Evolutionary conservation across 2,329 filamentous ascomycete species (phyloP).

Genomic region (Scedosporium apiospermum): DNA sequence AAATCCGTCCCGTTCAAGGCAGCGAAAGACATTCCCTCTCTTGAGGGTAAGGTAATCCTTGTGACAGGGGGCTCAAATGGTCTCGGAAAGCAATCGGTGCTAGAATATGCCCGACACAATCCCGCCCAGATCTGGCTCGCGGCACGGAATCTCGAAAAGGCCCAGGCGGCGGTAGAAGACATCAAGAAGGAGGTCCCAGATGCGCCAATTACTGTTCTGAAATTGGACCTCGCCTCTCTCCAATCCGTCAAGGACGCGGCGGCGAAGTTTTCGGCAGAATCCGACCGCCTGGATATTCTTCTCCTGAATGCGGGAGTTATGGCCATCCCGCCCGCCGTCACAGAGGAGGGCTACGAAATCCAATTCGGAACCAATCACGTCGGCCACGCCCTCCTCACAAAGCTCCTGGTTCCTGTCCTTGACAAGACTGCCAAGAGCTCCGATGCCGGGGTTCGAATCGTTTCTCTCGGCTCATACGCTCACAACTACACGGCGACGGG

Average conservation of each 20-base stretch:
- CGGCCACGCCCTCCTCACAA: constrained; percentile 34
- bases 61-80: constrained; percentile 37
- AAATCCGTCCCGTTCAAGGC: constrained; percentile 19
- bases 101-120: constrained; percentile 13
- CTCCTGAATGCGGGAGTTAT: constrained; percentile 35
- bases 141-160: constrained; percentile 26
- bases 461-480: constrained; percentile 17
- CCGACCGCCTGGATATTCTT: constrained; percentile 30
- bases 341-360: constrained; percentile 36
- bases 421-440: constrained; percentile 23
- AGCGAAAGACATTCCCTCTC: constrained; percentile 30
- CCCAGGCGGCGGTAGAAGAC: constrained; percentile 24
- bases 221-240: constrained; percentile 35
- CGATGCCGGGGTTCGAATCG: constrained; percentile 19
- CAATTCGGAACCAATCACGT: constrained; percentile 41
- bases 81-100: constrained; percentile 17
- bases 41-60: constrained; percentile 38
- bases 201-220: constrained; percentile 20
- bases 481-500: constrained; percentile 13
- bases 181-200: constrained; percentile 18
- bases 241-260: constrained; percentile 31
- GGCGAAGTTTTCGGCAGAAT: constrained; percentile 21
- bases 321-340: constrained; percentile 23
- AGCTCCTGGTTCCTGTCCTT: constrained; percentile 23
- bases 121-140: constrained; percentile 15